Conservation (phyloP, 2,329 filamentous ascomycete genomes). For the Colletotrichum eleusines region DNA sequence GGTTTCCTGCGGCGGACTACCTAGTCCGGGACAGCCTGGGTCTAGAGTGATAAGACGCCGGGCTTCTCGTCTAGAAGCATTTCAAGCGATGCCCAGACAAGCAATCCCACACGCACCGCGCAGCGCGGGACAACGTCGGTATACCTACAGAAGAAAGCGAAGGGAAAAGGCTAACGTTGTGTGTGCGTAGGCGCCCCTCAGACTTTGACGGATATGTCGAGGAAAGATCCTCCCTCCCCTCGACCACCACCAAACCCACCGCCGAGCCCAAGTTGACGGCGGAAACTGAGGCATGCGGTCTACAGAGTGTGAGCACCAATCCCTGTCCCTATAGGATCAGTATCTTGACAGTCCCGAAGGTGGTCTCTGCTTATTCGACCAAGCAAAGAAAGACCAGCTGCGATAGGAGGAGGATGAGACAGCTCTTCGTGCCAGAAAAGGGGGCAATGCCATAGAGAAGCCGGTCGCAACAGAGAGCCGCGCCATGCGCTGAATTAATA, state of each 20-base stretch:
- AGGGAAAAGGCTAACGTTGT: not conserved
- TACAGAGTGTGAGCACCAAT: not conserved
- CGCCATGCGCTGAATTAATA: not conserved
- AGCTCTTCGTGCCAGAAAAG: not conserved
- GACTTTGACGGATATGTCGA: slow-evolving; percentile 46
- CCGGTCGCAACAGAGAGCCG: not conserved
- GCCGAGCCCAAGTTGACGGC: slow-evolving; percentile 48
- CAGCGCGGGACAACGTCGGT: not conserved
- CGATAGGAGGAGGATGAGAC: no score
- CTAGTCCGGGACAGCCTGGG: no score
- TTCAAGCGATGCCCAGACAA: not conserved
- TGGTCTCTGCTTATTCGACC: not conserved
- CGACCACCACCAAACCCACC: slow-evolving; percentile 53
- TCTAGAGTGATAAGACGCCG: not conserved
- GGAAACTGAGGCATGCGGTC: not conserved
- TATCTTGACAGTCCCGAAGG: not conserved
- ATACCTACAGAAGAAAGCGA: not conserved
- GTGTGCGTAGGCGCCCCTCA: not conserved
- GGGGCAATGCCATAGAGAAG: not conserved
- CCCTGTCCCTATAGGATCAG: no score
- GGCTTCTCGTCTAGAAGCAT: not conserved
- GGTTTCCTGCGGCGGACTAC: not conserved
- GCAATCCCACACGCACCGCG: not conserved
- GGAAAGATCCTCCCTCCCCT: slow-evolving; percentile 54
- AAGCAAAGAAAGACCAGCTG: not conserved